Conservation (phyloP, 768 basidiomycete genomes). For the Pisolithus orientalis region DNA sequence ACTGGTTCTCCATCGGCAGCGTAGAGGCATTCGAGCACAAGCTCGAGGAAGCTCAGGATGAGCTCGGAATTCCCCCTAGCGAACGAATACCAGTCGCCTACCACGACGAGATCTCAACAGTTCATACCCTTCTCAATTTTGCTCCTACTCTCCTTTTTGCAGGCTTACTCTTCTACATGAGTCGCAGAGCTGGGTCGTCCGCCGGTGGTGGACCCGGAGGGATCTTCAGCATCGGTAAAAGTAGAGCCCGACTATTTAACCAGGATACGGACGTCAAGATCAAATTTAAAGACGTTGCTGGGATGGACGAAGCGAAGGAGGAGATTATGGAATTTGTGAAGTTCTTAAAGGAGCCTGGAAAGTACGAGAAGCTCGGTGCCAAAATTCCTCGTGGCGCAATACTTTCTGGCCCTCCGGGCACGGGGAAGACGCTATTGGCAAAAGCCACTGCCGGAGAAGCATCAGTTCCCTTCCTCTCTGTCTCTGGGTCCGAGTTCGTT, state of each 20-base stretch:
- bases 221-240: conserved; percentile 97
- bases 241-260: conserved; percentile 91
- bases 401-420: conserved; percentile 93
- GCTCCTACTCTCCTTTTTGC: conserved; percentile 92
- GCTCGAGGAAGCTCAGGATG: conserved; percentile 87
- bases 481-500: conserved; percentile 98
- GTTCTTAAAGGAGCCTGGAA: conserved; percentile 91
- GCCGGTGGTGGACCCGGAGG: conserved; percentile 69
- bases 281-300: conserved; percentile 95
- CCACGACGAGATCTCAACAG: conserved; percentile 86
- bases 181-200: conserved; percentile 58
- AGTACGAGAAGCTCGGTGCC: conserved; percentile 94
- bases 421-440: conserved; percentile 95
- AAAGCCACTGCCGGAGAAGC: conserved; percentile 99
- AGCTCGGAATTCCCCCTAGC: conserved; percentile 85
- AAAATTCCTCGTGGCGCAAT: conserved; percentile 97
- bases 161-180: conserved; percentile 87
- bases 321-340: conserved; percentile 99
- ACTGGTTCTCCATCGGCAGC: conserved; percentile 96
- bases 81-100: conserved; percentile 97
- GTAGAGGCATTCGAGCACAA: conserved; percentile 95
- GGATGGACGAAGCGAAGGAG: conserved; percentile 99
- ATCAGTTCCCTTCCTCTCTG: conserved; percentile 94
- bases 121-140: conserved; percentile 79
- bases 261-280: conserved; percentile 92